These are phyloP conservation scores for Priceomyces fermenticarens DNA, from an alignment of 805 yeast species.

Conservation along the genomic window DNA sequence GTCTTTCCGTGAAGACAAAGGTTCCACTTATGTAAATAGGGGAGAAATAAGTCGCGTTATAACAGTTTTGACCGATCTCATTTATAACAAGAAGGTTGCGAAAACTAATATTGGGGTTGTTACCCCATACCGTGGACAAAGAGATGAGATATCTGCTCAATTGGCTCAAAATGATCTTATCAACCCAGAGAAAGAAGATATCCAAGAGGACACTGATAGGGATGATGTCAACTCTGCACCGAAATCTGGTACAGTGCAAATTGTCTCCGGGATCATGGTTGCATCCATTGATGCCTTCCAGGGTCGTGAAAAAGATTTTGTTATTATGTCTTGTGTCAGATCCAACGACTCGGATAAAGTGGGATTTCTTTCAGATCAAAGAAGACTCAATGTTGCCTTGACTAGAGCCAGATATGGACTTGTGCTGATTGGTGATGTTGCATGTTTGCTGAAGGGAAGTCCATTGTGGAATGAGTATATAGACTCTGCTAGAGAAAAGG, in stretches of 20 bases:
- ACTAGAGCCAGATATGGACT: constrained; percentile 86
- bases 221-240: constrained; percentile 52
- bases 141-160: constrained; percentile 55
- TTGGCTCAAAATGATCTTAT: constrained; percentile 50
- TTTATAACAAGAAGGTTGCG: constrained; percentile 51
- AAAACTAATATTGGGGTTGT: constrained; percentile 59
- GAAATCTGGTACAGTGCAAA: constrained; percentile 47
- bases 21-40: constrained; percentile 56
- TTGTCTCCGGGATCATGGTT: constrained; percentile 42
- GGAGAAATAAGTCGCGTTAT: constrained; percentile 51
- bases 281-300: constrained; percentile 67
- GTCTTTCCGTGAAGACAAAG: constrained; percentile 45
- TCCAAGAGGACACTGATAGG: constrained; percentile 55
- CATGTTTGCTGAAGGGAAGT: constrained; percentile 47
- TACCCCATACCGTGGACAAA: constrained; percentile 75
- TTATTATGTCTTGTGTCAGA: constrained; percentile 52
- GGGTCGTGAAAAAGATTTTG: constrained; percentile 55
- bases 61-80: constrained; percentile 47
- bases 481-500: constrained; percentile 32
- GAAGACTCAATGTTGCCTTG: constrained; percentile 85
- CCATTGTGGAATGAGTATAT: constrained; percentile 51
- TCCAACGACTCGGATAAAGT: constrained; percentile 71
- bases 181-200: constrained; percentile 50
- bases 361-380: constrained; percentile 81
- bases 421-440: constrained; percentile 39